Conservation (phyloP, 805 yeast genomes). For the Starmerella tilneyi region DNA sequence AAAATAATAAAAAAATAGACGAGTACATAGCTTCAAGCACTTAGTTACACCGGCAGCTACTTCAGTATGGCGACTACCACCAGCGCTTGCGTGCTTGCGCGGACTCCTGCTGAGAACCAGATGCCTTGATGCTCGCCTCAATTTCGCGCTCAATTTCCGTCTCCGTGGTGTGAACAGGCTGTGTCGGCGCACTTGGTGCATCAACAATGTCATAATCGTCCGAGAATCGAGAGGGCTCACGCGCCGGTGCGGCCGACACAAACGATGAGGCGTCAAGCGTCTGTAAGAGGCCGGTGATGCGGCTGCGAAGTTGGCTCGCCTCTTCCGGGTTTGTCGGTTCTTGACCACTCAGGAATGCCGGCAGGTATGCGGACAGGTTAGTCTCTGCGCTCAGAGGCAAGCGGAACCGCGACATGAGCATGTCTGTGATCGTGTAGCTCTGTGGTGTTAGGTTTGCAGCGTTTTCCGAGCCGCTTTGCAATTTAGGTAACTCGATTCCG, state of each 20-base stretch:
- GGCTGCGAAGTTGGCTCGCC: constrained; percentile 14
- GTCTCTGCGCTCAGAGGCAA: constrained; percentile 23
- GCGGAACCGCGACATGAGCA: constrained; percentile 27
- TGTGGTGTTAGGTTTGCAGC: constrained; percentile 4
- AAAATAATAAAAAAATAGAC: too few relatives aligned
- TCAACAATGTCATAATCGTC: constrained; percentile 21
- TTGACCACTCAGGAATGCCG: constrained; percentile 5
- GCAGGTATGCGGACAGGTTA: constrained; percentile 22
- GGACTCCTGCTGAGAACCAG: not conserved
- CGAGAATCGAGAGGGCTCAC: not conserved
- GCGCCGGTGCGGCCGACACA: not conserved
- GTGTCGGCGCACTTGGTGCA: constrained; percentile 12
- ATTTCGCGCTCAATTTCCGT: constrained; percentile 21
- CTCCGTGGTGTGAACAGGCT: constrained; percentile 8
- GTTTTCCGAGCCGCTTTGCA: not conserved
- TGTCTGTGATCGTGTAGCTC: constrained; percentile 13
- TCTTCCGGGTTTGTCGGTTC: constrained; percentile 5
- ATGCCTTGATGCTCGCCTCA: constrained; percentile 4
- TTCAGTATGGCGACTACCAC: constrained; percentile 1
- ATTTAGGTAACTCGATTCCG: constrained; percentile 19
- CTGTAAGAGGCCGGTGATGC: constrained; percentile 15
- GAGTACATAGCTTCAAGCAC: too few relatives aligned
- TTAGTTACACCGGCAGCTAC: not conserved
- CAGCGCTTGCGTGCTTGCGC: constrained; percentile 5
- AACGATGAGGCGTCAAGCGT: constrained; percentile 15